Conservation (phyloP, 441 rosid species). For the Corymbia calophylla region DNA sequence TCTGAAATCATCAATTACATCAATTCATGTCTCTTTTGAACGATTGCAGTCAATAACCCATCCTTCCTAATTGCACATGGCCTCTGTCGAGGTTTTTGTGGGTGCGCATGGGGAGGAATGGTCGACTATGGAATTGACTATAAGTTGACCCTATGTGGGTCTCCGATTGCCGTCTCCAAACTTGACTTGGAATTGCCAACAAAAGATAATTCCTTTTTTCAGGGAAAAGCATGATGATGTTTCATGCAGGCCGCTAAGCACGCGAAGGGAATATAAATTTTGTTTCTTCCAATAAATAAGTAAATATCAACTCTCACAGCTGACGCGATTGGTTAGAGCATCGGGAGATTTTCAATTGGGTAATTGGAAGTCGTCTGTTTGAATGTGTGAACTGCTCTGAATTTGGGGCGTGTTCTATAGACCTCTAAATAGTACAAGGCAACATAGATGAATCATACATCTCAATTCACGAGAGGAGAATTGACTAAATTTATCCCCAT, state of each 20-base stretch:
- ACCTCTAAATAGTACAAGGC: not conserved
- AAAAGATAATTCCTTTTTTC: not conserved
- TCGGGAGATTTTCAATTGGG: accelerated
- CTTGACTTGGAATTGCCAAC: not conserved
- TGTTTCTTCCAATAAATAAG: not conserved
- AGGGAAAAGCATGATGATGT: not conserved
- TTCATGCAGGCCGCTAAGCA: not conserved
- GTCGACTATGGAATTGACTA: not conserved
- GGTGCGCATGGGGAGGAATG: not conserved
- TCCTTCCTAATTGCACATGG: not conserved
- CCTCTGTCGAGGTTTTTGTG: not conserved
- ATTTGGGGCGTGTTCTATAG: accelerated
- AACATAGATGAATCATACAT: not conserved
- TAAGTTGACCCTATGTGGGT: not conserved
- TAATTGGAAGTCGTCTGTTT: accelerated
- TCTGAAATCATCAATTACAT: not conserved
- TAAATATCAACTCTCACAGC: not conserved
- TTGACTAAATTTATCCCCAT: not conserved
- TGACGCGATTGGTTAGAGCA: accelerated
- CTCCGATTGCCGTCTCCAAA: not conserved
- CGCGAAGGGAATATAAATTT: not conserved
- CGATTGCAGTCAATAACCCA: not conserved
- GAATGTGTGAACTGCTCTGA: accelerated
- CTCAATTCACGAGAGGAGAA: not conserved
- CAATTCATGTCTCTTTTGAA: not conserved